Evolutionary conservation across 192 early-diverging fungal species (phyloP).

Genomic region (Jimgerdemannia flammicorona): DNA sequence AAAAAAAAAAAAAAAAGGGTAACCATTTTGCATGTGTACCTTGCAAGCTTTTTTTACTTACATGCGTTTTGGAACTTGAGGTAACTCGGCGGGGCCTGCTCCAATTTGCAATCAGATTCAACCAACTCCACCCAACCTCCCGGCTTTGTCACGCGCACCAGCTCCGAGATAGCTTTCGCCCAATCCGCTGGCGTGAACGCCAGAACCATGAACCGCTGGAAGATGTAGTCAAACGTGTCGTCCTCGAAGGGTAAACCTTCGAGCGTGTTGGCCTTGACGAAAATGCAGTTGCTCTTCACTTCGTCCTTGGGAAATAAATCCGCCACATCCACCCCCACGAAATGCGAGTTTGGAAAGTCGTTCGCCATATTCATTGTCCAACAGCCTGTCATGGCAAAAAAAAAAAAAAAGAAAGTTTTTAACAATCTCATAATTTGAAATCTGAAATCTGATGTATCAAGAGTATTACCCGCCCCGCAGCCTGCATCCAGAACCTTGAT

Average conservation of each 20-base stretch:
- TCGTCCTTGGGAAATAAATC: background rate
- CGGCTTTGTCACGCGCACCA: background rate
- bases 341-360: conserved; percentile 4
- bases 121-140: background rate
- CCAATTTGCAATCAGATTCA: background rate
- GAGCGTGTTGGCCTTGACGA: too few relatives aligned
- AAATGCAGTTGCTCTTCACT: background rate
- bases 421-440: too few relatives aligned
- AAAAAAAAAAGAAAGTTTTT: too few relatives aligned
- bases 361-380: conserved; percentile 6
- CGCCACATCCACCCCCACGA: conserved; percentile 6
- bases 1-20: too few relatives aligned
- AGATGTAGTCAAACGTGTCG: background rate
- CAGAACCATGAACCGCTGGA: background rate
- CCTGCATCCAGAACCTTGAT: background rate
- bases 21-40: too few relatives aligned
- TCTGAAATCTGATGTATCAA: too few relatives aligned
- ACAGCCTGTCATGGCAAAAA: too few relatives aligned
- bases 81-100: background rate
- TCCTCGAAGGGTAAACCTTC: too few relatives aligned
- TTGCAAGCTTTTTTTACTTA: background rate
- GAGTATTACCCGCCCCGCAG: conserved; percentile 2
- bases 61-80: background rate
- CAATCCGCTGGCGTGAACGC: background rate
- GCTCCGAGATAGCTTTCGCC: background rate